Conservation (phyloP, 805 yeast genomes). For the Kuraishia hungarica region DNA sequence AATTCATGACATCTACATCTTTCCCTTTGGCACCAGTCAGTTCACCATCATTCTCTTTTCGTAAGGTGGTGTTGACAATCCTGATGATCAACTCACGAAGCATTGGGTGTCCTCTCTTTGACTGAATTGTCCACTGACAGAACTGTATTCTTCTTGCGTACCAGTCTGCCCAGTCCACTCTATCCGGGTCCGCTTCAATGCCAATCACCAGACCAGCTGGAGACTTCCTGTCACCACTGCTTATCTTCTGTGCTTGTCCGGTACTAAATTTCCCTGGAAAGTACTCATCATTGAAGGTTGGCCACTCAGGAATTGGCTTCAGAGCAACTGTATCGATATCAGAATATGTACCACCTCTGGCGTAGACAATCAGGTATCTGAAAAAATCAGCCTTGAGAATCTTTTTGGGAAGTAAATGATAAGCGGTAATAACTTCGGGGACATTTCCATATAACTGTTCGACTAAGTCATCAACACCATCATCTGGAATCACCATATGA, state of each 20-base stretch:
- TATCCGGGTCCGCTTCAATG: slow-evolving; percentile 94
- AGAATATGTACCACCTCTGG: slow-evolving; percentile 88
- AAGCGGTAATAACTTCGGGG: slow-evolving; percentile 75
- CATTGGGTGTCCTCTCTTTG: slow-evolving; percentile 87
- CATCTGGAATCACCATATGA: slow-evolving; percentile 71
- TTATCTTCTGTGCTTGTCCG: neutral
- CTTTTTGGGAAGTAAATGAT: slow-evolving; percentile 63
- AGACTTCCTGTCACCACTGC: slow-evolving; percentile 6
- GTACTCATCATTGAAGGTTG: slow-evolving; percentile 33
- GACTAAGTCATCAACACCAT: slow-evolving; percentile 39
- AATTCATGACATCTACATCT: slow-evolving; percentile 74
- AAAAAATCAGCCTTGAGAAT: slow-evolving; percentile 92
- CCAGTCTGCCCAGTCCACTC: slow-evolving; percentile 91
- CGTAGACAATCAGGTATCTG: slow-evolving; percentile 76
- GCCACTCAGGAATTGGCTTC: slow-evolving; percentile 70
- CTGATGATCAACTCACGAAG: slow-evolving; percentile 70
- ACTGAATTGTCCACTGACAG: slow-evolving; percentile 94
- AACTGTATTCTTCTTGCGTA: slow-evolving; percentile 90
- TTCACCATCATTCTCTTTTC: slow-evolving; percentile 36
- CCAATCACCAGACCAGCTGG: slow-evolving; percentile 79
- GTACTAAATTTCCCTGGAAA: slow-evolving; percentile 2
- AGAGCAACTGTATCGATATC: slow-evolving; percentile 82
- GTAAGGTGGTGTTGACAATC: slow-evolving; percentile 68
- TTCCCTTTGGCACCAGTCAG: slow-evolving; percentile 43
- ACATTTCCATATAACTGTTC: slow-evolving; percentile 52